Base-by-base conservation (phyloP, 345 rosid genomes). In the Pugionium dolabratum region DNA sequence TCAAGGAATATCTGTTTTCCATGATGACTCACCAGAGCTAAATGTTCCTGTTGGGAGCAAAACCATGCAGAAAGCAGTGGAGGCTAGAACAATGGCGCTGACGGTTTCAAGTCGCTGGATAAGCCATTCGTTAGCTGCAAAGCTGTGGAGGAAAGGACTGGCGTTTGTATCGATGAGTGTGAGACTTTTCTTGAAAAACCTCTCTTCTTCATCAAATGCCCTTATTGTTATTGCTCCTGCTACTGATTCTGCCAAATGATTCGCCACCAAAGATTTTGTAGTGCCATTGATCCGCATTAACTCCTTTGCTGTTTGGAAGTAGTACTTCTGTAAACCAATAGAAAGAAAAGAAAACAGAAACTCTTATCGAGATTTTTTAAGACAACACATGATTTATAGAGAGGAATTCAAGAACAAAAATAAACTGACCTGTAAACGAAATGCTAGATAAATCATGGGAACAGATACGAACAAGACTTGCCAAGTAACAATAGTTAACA, bases 51-150 rank as follows among this genome's bases (percentile, higher is more conserved):
- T 85, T 67, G 99, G 99, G 44, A 94, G 97, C 78, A 86, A 75
- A 67, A 88, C 93, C 91, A 90, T 84, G 82, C 96, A 90, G 76
- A 94, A 86, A 43, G 93, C 96, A 26, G 95, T 84, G 6, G 95
- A 82, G 33, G 99, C 80, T 59, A 94, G 80, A 72, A 85, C 87
- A 53, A 77, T 60, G 53, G 97, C 96, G 49, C 95, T 82, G 25
- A 83, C 69, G 4, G 78, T 86, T 82, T 94, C 99, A 44, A 94
- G 71, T 60, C 97, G 83, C 57, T 85, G 95, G 65, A 94, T 88
- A 78, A 94, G 67, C 99, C 97, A 90, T 66, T 94, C 97, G 28
- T 81, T 90, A 61, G 99, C 92, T 11, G 96, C 80, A 66, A 94
- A 90, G 79, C 85, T 83, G 70, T 84, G 86, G 77, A 94, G 87